Evolutionary conservation across 2,329 filamentous ascomycete species (phyloP), one percentile per base, ranked within the genome.

Genomic region (Aspergillus piperis): DNA sequence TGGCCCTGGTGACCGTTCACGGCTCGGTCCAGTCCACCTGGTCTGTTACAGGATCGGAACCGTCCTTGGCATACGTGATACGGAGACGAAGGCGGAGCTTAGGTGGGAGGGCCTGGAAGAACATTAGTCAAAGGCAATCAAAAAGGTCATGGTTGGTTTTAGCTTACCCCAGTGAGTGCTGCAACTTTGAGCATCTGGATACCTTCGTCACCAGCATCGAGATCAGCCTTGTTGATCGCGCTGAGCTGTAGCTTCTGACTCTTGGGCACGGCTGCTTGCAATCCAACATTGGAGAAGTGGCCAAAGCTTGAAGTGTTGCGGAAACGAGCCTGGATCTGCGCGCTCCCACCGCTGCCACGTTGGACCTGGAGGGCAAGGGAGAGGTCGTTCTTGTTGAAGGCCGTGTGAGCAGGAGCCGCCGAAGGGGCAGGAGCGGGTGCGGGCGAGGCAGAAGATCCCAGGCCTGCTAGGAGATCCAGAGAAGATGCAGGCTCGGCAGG

Each of bases 1-100:
- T 1, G 25, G 47, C 25, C n/a, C 5, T 27, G 15, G n/a, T 19
- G 17, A 30, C 27, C n/a, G 47, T 19, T 67, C 61, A 75, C 49
- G 92, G 88, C 78, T 99, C 95, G 30, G 90, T 89, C 95, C 95
- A 99, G 80, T 97, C 96, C 60, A 98, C 92, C 78, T 98, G 93
- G 72, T 99, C 95, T 73, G 90, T 89, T 17, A 96, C 83, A 63
- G 89, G 84, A 55, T 87, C 87, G 23, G 82, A 86, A 60, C 86
- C 84, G 59, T 89, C 86, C 75, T 90, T 90, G 36, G 85, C 81
- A 75, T 92, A 98, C 59, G 86, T 88, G 71, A 99, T 86, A 78
- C 92, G 92, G 71, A 99, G 81, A 72, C 95, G 88, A 69, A 99
- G 81, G 64, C 94, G 87, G 64, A 99, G 78, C 71, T 83, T 86